Evolutionary conservation across 352 stramenopile genomes (phyloP), one percentile per base, ranked within the genome.

Genomic region (Blastocystis sp.): DNA sequence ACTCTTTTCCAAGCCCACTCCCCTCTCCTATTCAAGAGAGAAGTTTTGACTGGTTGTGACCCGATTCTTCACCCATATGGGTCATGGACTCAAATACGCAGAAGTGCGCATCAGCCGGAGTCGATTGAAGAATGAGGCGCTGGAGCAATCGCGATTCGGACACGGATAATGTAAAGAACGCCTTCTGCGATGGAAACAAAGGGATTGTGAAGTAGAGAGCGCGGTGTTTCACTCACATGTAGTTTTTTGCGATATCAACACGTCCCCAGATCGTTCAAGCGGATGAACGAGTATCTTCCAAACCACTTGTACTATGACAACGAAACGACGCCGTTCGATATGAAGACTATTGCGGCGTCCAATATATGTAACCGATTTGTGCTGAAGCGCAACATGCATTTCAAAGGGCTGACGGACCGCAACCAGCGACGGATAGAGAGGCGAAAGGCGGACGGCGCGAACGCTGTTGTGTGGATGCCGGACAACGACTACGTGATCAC

Each of bases 201-300:
- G 74, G 60, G 23, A 84, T 67, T 38, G 56, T 84, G 52, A 84
- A 84, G 74, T 84, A 69, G n/a, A 19, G 7, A n/a, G n/a, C 66
- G 10, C 17, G 11, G 4, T 60, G 28, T 69, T 48, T 19, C 21
- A n/a, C 40, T 53, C 9, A 70, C 66, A 14, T 28, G 3, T 84
- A 84, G 74, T 45, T 84, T 69, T 52, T 21, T 84, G 74, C 52
- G 65, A 19, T 84, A 84, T 45, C 74, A 84, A 48, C 74, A 84
- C 48, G 56, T 84, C 52, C 74, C 74, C 23, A 28, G 23, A 60
- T 84, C 74, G 1, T 84, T 59, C 66, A 19, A 21, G 19, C 28
- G 48, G 60, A 67, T 84, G 74, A 84, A 84, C 41, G 74, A 84
- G 74, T 84, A 56, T 67, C 61, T 84, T 60, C 74, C 74, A 21